These are phyloP conservation scores for Leucosporidium yakuticum DNA, from an alignment of 768 basidiomycete genomes.

Conservation along the genomic window DNA sequence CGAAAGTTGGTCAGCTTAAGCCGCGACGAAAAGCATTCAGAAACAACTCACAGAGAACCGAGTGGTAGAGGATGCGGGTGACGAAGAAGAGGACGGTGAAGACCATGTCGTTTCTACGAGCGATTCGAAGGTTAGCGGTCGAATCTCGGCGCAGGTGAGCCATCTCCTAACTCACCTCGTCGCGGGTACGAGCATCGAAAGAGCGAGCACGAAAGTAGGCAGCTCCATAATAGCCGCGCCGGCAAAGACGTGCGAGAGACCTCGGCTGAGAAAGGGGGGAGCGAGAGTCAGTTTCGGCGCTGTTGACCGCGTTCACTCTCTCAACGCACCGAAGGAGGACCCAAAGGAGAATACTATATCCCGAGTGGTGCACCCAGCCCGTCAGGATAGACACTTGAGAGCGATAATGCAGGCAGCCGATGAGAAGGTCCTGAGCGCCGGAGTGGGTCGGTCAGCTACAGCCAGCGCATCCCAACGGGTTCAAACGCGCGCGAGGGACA, in stretches of 20 bases:
- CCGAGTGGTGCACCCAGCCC: slow-evolving; percentile 3
- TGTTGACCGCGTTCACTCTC: neutral
- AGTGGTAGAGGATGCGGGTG: slow-evolving; percentile 6
- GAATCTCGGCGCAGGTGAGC: too few species aligned
- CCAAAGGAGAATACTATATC: neutral
- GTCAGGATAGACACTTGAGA: neutral
- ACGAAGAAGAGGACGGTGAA: slow-evolving; percentile 5
- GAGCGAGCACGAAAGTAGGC: neutral
- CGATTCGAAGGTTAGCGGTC: too few species aligned
- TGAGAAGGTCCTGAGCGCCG: neutral
- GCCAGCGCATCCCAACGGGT: neutral
- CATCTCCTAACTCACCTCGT: neutral
- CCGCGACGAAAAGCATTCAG: too few species aligned
- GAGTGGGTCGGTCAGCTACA: neutral
- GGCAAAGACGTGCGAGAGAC: neutral
- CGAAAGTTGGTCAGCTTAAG: neutral
- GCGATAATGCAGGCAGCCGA: neutral
- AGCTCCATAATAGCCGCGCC: slow-evolving; percentile 4
- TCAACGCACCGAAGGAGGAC: neutral
- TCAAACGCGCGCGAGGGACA: too few species aligned
- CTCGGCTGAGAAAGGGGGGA: too few species aligned
- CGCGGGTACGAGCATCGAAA: neutral
- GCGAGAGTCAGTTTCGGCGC: too few species aligned
- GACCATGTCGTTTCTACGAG: neutral
- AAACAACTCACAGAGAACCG: neutral